Conservation (phyloP, 1,284 basidiomycete genomes). For the Ustilago cynodontis region DNA sequence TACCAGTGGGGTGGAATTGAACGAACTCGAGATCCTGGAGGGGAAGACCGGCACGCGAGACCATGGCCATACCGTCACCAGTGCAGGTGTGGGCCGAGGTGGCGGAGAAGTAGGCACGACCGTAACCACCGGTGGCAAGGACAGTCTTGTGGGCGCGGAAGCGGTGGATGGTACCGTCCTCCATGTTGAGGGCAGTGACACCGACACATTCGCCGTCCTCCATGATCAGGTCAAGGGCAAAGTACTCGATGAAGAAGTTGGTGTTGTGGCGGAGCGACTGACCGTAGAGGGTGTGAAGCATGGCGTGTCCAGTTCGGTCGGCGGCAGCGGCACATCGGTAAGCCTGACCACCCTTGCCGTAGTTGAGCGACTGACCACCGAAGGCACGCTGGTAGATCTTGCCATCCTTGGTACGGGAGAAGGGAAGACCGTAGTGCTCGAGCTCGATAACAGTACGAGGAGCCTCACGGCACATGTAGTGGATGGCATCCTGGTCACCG, state of each 20-base stretch:
- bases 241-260: conserved; percentile 99
- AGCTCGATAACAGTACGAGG: conserved; percentile 93
- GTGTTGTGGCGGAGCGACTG: conserved; percentile 99
- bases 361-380: conserved; percentile 97
- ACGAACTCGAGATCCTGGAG: conserved; percentile 99
- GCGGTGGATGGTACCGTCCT: conserved; percentile 97
- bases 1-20: conserved; percentile 99
- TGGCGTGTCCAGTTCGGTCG: conserved; percentile 97
- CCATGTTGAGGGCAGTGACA: conserved; percentile 98
- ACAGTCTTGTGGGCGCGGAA: conserved; percentile 99
- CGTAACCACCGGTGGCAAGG: conserved; percentile 97
- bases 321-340: conserved; percentile 99
- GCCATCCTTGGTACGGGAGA: conserved; percentile 98
- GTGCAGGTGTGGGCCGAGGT: conserved; percentile 99
- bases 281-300: conserved; percentile 98
- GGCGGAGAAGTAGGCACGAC: conserved; percentile 98
- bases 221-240: conserved; percentile 96
- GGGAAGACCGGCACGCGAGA: conserved; percentile 93
- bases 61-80: conserved; percentile 99
- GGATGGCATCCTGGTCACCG: conserved; percentile 99
- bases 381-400: conserved; percentile 99
- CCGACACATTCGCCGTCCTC: conserved; percentile 98
- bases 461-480: conserved; percentile 98
- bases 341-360: conserved; percentile 97
- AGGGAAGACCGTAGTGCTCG: conserved; percentile 98